Evolutionary conservation across 805 yeast genomes (phyloP), one percentile per base, ranked within the genome.

Genomic region (Myxozyma mucilagina): DNA sequence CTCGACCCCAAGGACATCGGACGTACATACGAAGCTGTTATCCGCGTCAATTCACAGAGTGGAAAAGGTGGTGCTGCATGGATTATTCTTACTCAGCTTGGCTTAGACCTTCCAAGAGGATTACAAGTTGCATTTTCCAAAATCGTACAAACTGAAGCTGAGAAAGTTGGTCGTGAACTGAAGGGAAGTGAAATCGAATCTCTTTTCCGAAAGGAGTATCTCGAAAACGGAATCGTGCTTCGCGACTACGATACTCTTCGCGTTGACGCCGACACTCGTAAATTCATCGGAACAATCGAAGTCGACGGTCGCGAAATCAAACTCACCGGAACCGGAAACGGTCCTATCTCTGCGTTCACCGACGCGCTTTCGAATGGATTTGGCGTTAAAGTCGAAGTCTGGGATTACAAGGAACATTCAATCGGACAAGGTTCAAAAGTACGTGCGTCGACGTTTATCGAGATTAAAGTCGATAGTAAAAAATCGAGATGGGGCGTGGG

Each of bases 1-100:
- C 79, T 89, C 70, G 96, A 89, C 72, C 96, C 96, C 49, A 79
- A 82, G 67, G 96, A 89, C 73, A 86, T 89, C 69, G 96, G 96
- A 54, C 83, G 94, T 73, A 87, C 87, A n/a, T 89, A 89, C 76
- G 96, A 89, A 75, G 94, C 96, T n/a, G 88, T 89, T 58, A 89
- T 89, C 68, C 84, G 96, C 71, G 94, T 89, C 73, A 89, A 89
- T 75, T 88, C 94, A 11, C 96, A 89, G 76, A 83, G 89, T 31
- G 96, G 96, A 64, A 89, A 89, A 76, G 96, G 96, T 70, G 96
- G 96, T 67, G 87, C 93, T 10, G 89, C 96, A 5, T 89, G 96
- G 94, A 86, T 89, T 67, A 87, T 89, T 70, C 79, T 89, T 71
- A 81, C 89, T 66, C 82, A 83, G 67, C 80, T 89, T 73, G 93